Percentiles rank a stretch among this genome's conserved stretches.
Conservation (phyloP, 2,329 filamentous ascomycete genomes). For the Diaporthe batatas region DNA sequence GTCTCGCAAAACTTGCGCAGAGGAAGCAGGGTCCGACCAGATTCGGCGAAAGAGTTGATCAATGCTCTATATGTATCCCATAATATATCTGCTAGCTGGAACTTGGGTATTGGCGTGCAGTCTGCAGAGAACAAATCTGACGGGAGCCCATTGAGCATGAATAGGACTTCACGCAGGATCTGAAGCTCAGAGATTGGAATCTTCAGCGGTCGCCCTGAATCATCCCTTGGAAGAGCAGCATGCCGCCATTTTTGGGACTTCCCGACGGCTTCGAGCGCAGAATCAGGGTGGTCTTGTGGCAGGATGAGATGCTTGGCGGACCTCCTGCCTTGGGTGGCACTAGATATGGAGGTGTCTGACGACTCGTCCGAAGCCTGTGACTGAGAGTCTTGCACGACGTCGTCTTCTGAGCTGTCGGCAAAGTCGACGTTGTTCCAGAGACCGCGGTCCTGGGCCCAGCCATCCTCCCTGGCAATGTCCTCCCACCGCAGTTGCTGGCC, state of each 20-base stretch:
- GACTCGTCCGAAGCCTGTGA: conserved; percentile 51
- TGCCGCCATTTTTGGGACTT: conserved; percentile 63
- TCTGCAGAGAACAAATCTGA: conserved; percentile 76
- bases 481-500: conserved; percentile 77
- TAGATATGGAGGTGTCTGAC: conserved; percentile 49
- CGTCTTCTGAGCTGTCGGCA: conserved; percentile 75
- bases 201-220: conserved; percentile 53
- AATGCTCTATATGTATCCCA: conserved; percentile 65
- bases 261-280: conserved; percentile 53
- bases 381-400: conserved; percentile 55
- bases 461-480: conserved; percentile 82
- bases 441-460: conserved; percentile 74
- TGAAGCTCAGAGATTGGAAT: conserved; percentile 77
- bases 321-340: conserved; percentile 45
- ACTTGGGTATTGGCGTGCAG: conserved; percentile 55
- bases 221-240: conserved; percentile 46
- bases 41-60: conserved; percentile 61
- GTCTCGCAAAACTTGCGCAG: conserved; percentile 60
- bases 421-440: conserved; percentile 81
- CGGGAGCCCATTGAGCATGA: conserved; percentile 85
- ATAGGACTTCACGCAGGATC: conserved; percentile 81
- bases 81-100: conserved; percentile 63
- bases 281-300: conserved; percentile 50
- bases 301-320: conserved; percentile 51
- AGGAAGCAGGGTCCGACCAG: conserved; percentile 59